Percentiles rank a stretch among this genome's conserved stretches.
Conservation (phyloP, 352 stramenopile species). For the Globisporangium radiosum region DNA sequence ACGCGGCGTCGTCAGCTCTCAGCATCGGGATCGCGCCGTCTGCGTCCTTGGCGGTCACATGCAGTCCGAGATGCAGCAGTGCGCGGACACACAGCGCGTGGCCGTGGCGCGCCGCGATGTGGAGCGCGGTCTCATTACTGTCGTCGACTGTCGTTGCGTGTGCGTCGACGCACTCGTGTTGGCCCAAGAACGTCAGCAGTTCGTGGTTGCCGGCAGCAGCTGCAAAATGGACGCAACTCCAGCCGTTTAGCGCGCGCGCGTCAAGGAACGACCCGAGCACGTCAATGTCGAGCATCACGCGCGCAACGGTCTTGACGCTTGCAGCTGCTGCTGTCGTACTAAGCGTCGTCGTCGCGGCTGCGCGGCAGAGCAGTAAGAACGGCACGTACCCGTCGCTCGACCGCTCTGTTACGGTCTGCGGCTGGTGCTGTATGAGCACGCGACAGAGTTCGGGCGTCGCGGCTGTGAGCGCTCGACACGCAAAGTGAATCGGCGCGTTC, state of each 20-base stretch:
- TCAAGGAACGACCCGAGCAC: conserved; percentile 49
- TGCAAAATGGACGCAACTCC: conserved; percentile 46
- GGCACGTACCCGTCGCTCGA: conserved; percentile 30
- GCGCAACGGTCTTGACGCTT: conserved; percentile 28
- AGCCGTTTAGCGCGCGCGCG: conserved; percentile 30
- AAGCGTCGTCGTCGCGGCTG: conserved; percentile 2
- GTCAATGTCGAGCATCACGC: conserved; percentile 50
- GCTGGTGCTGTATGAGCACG: conserved; percentile 34
- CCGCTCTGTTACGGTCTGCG: conserved; percentile 29
- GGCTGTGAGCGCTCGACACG: conserved; percentile 40
- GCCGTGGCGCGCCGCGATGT: conserved; percentile 40
- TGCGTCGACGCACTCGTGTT: conserved; percentile 26
- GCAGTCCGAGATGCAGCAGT: conserved; percentile 28
- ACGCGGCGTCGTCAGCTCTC: conserved; percentile 17
- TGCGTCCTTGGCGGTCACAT: conserved; percentile 37
- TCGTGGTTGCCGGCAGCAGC: conserved; percentile 42
- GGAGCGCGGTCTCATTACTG: conserved; percentile 39
- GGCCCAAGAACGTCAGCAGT: conserved; percentile 29
- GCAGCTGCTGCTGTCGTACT: conserved; percentile 11
- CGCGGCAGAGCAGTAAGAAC: conserved; percentile 45
- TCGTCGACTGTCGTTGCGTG: conserved; percentile 28
- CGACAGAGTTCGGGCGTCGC: conserved; percentile 38
- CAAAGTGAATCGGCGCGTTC: conserved; percentile 57
- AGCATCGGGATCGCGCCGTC: conserved; percentile 49
- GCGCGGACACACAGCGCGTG: conserved; percentile 25